Conservation (phyloP, 495 filamentous ascomycete genomes). For the Podospora pseudocomata region DNA sequence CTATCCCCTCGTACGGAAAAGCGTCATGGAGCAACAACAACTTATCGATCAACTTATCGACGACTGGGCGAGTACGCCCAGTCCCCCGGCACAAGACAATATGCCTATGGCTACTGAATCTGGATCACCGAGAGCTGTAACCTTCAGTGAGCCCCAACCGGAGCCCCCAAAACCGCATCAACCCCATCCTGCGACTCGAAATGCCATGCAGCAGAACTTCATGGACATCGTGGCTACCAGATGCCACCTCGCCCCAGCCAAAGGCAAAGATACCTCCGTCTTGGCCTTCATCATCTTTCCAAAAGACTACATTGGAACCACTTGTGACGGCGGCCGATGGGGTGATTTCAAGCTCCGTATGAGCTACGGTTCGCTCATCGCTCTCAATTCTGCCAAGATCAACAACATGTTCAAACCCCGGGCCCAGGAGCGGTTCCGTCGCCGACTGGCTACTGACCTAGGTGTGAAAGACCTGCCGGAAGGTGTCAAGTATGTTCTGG, state of each 20-base stretch:
- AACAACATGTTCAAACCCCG: slow-evolving; percentile 43
- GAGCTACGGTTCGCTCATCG: slow-evolving; percentile 45
- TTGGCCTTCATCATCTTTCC: slow-evolving; percentile 53
- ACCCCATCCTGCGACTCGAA: background rate
- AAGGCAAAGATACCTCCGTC: slow-evolving; percentile 45
- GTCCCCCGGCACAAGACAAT: background rate
- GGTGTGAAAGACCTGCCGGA: slow-evolving; percentile 35
- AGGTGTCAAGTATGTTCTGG: slow-evolving; percentile 55
- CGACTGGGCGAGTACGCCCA: background rate
- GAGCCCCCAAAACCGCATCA: background rate
- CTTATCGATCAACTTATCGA: background rate
- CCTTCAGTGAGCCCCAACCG: background rate
- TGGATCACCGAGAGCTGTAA: background rate
- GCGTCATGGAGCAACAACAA: background rate
- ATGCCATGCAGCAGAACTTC: slow-evolving; percentile 25
- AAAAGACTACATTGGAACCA: slow-evolving; percentile 21
- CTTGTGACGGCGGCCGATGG: slow-evolving; percentile 28
- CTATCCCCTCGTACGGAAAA: background rate
- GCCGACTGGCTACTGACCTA: slow-evolving; percentile 13
- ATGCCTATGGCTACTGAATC: background rate
- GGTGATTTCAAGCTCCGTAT: slow-evolving; percentile 37
- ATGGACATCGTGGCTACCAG: slow-evolving; percentile 18
- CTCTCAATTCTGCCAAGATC: slow-evolving; percentile 49
- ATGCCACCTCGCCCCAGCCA: slow-evolving; percentile 16
- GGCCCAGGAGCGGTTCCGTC: slow-evolving; percentile 33